Evolutionary conservation across 139 green algal species (phyloP), one percentile per base, ranked within the genome.

Genomic region (Coelastrella sp.): DNA sequence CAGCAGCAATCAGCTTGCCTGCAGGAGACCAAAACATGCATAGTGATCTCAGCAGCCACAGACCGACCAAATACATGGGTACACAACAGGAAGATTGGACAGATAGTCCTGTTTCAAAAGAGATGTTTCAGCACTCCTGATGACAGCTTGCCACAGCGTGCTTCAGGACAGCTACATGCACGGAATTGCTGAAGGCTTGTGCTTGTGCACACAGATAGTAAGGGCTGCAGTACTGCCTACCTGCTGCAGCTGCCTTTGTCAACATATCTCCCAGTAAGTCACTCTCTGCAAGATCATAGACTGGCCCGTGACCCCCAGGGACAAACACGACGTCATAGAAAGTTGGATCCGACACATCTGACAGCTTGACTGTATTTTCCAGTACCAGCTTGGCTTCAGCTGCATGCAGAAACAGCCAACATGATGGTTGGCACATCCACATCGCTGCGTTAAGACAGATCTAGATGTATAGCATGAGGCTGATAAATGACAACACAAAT

Each of bases 281-380:
- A 45, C 43, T 76, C 38, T 23, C 19, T 1, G 88, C 62, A 57
- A 89, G 77, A 80, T 91, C 88, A 38, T n/a, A 67, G 67, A 87
- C 84, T 25, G 85, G 67, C 59, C 81, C 88, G 23, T 91, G 88
- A 62, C 88, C 88, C 5, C 88, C 88, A 9, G 88, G 79, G 34
- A 91, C 81, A 75, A 83, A 91, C 21, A 91, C 59, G 68, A 27
- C 63, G 60, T 84, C 88, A 64, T 91, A 91, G 68, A 57, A 84
- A 30, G 38, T 21, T 4, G 85, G 72, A 30, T 82, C 38, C 15
- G 19, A 53, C 8, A 82, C 30, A 34, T 45, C 27, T 23, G 21
- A 17, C 59, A 91, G 60, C 32, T 80, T 72, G 25, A 88, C 84
- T 5, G 75, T 85, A 9, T 71, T 32, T 38, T 79, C 38, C 57